Base-by-base conservation (phyloP, 345 rosid species). In the Corymbia maculata region DNA sequence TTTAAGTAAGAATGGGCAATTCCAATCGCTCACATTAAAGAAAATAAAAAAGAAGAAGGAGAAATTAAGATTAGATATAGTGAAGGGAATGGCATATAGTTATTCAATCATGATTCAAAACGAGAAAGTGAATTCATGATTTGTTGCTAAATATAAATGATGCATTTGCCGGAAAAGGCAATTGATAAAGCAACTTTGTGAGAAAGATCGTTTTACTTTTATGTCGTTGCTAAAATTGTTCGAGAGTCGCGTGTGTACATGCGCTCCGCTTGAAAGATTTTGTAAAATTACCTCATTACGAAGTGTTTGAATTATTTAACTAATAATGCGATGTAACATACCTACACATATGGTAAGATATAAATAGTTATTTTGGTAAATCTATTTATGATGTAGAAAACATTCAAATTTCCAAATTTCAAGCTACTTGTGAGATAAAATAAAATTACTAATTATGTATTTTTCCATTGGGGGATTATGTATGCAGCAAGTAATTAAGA, bases 201-300 rank as follows among this genome's bases (percentile, higher is more conserved):
- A 15, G 44, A 30, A 68, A 68, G 3, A 17, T 32, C 3, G 22
- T 68, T 68, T 68, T 17, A 30, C 36, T 66, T 66, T 66, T 30
- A 15, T 66, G 79, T 66, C 44, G 36, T 21, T 4, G 17, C 42
- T 15, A 66, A 15, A 66, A 30, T 1, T 66, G 44, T 15, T 14
- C 4, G 16, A 3, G 22, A 15, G 44, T 15, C 32, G 4, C 0
- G n/a, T n/a, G 0, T 7, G 19, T n/a, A n/a, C 36, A 6, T 4
- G 8, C 30, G 19, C 28, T 28, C 0, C 9, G 2, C 19, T 64
- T 64, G n/a, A 64, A 28, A 13, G 75, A 64, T n/a, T 64, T 64
- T 13, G 75, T 64, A 11, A 6, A n/a, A n/a, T 64, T n/a, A 13
- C 9, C 4, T 13, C 0, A 1, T n/a, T 59, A 61, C 14, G 6